Evolutionary conservation across 441 rosid genomes (phyloP), one percentile per base, ranked within the genome.

Genomic region (Pelargonium fulgidum): DNA sequence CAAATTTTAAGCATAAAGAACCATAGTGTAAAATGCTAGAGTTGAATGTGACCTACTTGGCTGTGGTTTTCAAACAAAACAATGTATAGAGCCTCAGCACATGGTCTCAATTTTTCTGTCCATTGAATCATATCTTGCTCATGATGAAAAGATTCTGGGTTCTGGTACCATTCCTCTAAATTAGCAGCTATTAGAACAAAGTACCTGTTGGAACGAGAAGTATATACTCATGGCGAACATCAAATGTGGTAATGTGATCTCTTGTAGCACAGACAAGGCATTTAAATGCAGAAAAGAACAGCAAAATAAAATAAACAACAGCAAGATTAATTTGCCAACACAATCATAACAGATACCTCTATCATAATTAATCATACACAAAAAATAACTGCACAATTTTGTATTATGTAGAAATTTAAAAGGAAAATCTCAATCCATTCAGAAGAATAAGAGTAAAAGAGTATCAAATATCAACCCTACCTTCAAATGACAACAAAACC

Each of bases 61-160:
- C 88, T 87, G 79, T 89, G 79, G 66, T 92, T 92, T 85, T 95
- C 97, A 84, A 95, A 95, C 83, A 95, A 85, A 36, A 95, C 95
- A 72, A 95, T 95, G 78, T 95, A 95, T 19, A 95, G 86, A 69
- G 98, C 99, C 85, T 95, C 99, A 50, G 99, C 98, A 73, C 97
- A 95, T 65, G 99, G 99, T 79, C 93, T 84, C 75, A 92, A 80
- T 81, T 95, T 95, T 80, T 95, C 98, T 69, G 96, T 87, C 99
- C 99, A 95, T 73, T 95, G 97, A 83, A 92, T 74, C 93, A 94
- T 89, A 81, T 94, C 99, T 79, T 94, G 99, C 85, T 94, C 96
- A 80, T 94, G 99, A 81, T 92, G 98, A 82, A 95, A 95, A 65
- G 93, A 85, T 86, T 95, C 98, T 13, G 99, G 91, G 77, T 86